These are phyloP conservation scores for Talaromyces marneffei DNA, from an alignment of 2,329 filamentous ascomycete genomes.

Conservation along the genomic window DNA sequence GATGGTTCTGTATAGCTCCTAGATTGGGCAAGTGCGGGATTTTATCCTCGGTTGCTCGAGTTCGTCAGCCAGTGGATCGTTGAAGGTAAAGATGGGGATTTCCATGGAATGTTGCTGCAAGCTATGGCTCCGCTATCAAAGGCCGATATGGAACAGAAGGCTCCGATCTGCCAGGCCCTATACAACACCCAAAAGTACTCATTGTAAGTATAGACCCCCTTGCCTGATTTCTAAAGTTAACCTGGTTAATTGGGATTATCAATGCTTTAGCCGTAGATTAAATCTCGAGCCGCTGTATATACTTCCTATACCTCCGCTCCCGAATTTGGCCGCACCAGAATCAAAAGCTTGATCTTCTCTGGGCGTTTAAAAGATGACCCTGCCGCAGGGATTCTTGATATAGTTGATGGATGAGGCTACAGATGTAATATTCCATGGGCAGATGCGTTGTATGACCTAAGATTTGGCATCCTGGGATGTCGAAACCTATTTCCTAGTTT, in stretches of 20 bases:
- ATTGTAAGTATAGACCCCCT: conserved; percentile 4
- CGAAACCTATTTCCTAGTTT: no score
- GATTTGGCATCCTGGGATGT: no score
- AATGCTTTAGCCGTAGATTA: not conserved
- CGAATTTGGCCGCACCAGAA: not conserved
- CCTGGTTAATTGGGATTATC: not conserved
- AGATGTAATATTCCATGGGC: no score
- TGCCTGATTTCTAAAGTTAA: not conserved
- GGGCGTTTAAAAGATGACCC: no score
- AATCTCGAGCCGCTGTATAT: not conserved
- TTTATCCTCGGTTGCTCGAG: conserved; percentile 23
- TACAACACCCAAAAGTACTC: conserved; percentile 1
- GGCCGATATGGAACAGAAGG: conserved; percentile 5
- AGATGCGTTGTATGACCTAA: no score
- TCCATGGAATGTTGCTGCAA: not conserved
- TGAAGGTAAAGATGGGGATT: conserved; percentile 9
- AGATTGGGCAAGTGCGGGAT: conserved; percentile 22
- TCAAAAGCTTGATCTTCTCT: not conserved
- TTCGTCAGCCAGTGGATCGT: conserved; percentile 15
- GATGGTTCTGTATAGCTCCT: conserved; percentile 21
- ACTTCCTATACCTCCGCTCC: not conserved
- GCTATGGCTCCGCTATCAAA: not conserved
- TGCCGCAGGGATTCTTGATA: no score
- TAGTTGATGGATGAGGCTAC: no score
- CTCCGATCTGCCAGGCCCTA: conserved; percentile 4